A percentile compares a stretch with the other conserved stretches of the same genome.
phyloP scores from a whole-genome alignment of 1,139 yeast species.

The Kluyveromyces sp. region DNA sequence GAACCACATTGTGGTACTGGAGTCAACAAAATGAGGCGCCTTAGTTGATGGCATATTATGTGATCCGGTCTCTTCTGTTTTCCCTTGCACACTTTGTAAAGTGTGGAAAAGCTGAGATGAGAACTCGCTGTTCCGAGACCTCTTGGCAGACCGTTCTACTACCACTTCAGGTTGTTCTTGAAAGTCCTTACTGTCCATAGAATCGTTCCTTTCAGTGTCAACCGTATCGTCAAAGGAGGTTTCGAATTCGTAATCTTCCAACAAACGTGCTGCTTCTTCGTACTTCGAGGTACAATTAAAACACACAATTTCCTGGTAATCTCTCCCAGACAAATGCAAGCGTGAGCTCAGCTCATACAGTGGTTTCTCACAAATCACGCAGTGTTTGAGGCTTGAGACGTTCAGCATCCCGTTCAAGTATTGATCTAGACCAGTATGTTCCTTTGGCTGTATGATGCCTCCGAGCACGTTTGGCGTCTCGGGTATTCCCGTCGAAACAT shows the following conservation, averaged over 20 bases:
- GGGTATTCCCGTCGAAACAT: constrained; percentile 5
- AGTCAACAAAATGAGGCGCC: constrained; percentile 14
- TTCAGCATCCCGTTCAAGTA: constrained; percentile 20
- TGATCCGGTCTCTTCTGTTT: neutral
- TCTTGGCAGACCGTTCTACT: constrained; percentile 6
- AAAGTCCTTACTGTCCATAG: constrained; percentile 13
- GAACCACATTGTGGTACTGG: constrained; percentile 30
- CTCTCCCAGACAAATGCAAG: constrained; percentile 28
- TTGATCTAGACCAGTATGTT: constrained; percentile 15
- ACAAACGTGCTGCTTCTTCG: constrained; percentile 42
- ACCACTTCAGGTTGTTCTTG: constrained; percentile 14
- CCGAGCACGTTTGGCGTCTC: constrained; percentile 9
- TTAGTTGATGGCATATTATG: neutral
- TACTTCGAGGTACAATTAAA: constrained; percentile 54
- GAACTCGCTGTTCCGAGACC: constrained; percentile 18
- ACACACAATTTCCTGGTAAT: constrained; percentile 52
- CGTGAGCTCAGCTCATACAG: constrained; percentile 53
- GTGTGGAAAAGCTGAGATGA: constrained; percentile 30
- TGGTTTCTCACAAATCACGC: constrained; percentile 62
- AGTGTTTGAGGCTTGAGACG: constrained; percentile 38
- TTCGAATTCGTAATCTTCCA: constrained; percentile 33
- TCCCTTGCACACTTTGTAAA: constrained; percentile 15
- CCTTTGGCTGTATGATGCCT: constrained; percentile 16
- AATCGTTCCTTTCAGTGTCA: constrained; percentile 11
- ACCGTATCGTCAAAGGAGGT: constrained; percentile 19